Base-by-base conservation (phyloP, 2,329 filamentous ascomycete genomes). In the Leptographium radiaticola region DNA sequence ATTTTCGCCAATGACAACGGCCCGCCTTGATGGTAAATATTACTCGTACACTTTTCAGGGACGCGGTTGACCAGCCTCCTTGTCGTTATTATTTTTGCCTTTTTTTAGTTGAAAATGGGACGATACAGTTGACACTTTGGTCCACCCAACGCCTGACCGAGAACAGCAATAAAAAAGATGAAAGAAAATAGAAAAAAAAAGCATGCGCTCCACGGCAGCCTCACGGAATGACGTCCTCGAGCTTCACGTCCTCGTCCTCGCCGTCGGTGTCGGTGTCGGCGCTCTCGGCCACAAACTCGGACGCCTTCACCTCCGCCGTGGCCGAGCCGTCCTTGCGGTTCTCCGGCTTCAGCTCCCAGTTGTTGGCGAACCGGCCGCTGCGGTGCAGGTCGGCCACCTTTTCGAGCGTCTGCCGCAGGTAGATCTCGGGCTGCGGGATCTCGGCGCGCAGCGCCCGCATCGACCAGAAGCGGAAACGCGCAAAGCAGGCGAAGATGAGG, bases 371-470 rank as follows among this genome's bases (percentile, higher is more conserved):
- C 4, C 82, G 78, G 31, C 91, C 91, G 48, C 82, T 84, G 67
- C 89, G 87, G 65, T 94, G 84, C 57, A 95, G 71, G 20, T 86
- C 80, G 0, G 89, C 91, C 56, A 97, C 80, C 64, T 89, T 83
- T 58, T 90, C 86, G 60, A 98, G 71, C 1, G 84, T 85, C 65
- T 93, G 81, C 53, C 91, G 89, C 57, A 98, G 79, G 67, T 90
- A 97, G n/a, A 86, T 83, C 66, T 97, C 93, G 1, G 93, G 93
- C 70, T 98, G 93, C 56, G 84, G 80, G 42, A 94, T 79, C 57
- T 78, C 74, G 51, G 81, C 76, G 59, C 89, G 88, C 61, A 98
- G 79, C 6, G 86, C 81, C 64, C 88, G 90, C 75, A 97, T 87
- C n/a, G 86, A 83, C 90, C 91, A 98, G 69, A 93, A 97, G 62